Evolutionary conservation across 108 stramenopile species (phyloP), one percentile per base, ranked within the genome.

Genomic region (Mediolabrus comicus): DNA sequence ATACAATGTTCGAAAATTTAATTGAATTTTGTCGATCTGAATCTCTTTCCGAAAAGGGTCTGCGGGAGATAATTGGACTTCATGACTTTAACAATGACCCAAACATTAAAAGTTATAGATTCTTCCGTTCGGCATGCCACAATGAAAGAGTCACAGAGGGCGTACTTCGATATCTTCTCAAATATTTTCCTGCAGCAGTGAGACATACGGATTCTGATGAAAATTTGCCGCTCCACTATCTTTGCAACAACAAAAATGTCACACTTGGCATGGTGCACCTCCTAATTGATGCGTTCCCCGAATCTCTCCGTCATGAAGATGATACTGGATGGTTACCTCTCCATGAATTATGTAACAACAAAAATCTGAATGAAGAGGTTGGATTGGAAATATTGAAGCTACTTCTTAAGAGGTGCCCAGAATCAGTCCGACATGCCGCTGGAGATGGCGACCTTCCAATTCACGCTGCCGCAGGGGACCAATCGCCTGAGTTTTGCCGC

Each of bases 151-250:
- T n/a, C n/a, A n/a, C n/a, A n/a, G n/a, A n/a, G n/a, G n/a, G 9
- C 26, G 28, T 27, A 32, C 9, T 27, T 67, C 16, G 56, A 16
- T 13, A 57, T 67, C 31, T 67, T 54, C 27, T 67, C 67, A 2
- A 39, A 14, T 39, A 0, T 39, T 39, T 39, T 2, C 38, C 38
- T 39, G 38, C 38, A 0, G 38, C 38, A 14, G 9, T 11, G 1
- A 14, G 9, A 14, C 14, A 12, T 39, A 39, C 38, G 12, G 38
- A 39, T 39, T 2, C 1, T 2, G 0, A 39, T 10, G 38, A 14
- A 2, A 12, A 0, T 8, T 10, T 11, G 38, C 38, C 38, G 38
- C 38, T 39, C 38, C 38, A 11, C n/a, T 2, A 12, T 8, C 16
- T 11, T 13, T 54, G 53, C 53, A 13, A 17, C 26, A 54, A 54